Evolutionary conservation across 768 basidiomycete genomes (phyloP).

Genomic region (Lentinula sp.): DNA sequence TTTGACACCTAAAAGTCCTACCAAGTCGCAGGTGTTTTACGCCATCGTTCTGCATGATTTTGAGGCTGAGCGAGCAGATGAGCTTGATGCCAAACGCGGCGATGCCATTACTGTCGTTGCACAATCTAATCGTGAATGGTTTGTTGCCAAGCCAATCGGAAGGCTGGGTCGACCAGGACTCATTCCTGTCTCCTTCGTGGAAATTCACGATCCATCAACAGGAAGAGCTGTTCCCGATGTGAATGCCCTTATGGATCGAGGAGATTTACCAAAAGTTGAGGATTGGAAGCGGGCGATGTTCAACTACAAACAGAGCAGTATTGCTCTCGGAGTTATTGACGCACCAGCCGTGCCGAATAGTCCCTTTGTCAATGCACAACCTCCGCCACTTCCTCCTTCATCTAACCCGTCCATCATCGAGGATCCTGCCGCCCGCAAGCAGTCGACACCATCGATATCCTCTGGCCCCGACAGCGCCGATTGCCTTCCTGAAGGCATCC

Average conservation of each 20-base stretch:
- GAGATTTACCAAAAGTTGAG: conserved; percentile 92
- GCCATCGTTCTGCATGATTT: conserved; percentile 97
- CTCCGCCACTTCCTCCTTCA: conserved; percentile 15
- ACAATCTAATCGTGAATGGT: conserved; percentile 99
- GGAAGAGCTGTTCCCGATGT: conserved; percentile 75
- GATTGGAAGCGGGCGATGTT: conserved; percentile 98
- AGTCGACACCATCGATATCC: conserved; percentile 15
- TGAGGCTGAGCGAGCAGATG: conserved; percentile 90
- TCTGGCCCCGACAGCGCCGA: conserved; percentile 36
- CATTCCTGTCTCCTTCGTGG: conserved; percentile 95
- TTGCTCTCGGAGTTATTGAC: conserved; percentile 90
- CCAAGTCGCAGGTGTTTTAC: conserved; percentile 69
- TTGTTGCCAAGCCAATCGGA: conserved; percentile 98
- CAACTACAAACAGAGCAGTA: conserved; percentile 93
- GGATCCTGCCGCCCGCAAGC: conserved; percentile 23
- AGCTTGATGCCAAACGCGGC: conserved; percentile 90
- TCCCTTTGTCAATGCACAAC: conserved; percentile 25
- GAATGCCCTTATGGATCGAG: conserved; percentile 73
- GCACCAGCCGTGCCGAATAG: conserved; percentile 37
- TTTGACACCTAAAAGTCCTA: conserved; percentile 26
- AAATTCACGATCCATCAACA: conserved; percentile 90
- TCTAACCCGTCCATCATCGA: conserved; percentile 14
- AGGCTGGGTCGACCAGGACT: conserved; percentile 91
- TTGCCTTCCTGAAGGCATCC: conserved; percentile 72
- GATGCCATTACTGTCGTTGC: conserved; percentile 96